Evolutionary conservation across 352 stramenopile genomes (phyloP), one percentile per base, ranked within the genome.

Genomic region (Pythium chondricola): DNA sequence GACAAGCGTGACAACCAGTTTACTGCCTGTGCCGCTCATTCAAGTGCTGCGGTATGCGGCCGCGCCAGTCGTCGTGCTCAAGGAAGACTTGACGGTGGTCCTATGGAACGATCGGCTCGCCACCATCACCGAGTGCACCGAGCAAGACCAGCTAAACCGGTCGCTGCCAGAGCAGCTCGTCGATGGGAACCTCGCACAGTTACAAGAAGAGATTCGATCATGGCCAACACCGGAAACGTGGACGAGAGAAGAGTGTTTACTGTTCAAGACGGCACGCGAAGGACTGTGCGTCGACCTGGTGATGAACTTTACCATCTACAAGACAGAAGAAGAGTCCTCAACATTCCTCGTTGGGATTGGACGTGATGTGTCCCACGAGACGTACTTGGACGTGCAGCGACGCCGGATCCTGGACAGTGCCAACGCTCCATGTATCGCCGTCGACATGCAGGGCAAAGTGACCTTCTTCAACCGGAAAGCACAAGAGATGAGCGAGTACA

Each of bases 401-500:
- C 71, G 69, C 37, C 81, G 76, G 27, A 63, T 93, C 2, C 71
- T 93, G 46, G 74, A 93, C 42, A 72, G 72, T 4, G 81, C 78
- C 2, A 90, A 93, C 32, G 81, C 81, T 4, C 81, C 79, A 24
- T 88, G 87, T 46, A 88, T 93, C 40, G 78, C 72, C 4, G 74
- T 90, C 14, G 72, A 88, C 33, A 70, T 64, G 9, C 51, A 83
- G 5, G 66, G 69, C 5, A 53, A 56, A 14, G 67, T 91, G 16
- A 77, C 83, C 11, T 79, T 91, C 13, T 97, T 95, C 65, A 98
- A 97, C 61, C 83, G 95, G 33, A 96, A 95, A 61, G 88, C 84
- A 0, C 69, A 75, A 21, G 82, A 87, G 48, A 79, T 91, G 38
- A 96, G 82, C 30, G 89, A 95, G 44, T 97, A 92, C 55, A 69